Conservation (phyloP, 257 asterid species). For the Plantago elongata region DNA sequence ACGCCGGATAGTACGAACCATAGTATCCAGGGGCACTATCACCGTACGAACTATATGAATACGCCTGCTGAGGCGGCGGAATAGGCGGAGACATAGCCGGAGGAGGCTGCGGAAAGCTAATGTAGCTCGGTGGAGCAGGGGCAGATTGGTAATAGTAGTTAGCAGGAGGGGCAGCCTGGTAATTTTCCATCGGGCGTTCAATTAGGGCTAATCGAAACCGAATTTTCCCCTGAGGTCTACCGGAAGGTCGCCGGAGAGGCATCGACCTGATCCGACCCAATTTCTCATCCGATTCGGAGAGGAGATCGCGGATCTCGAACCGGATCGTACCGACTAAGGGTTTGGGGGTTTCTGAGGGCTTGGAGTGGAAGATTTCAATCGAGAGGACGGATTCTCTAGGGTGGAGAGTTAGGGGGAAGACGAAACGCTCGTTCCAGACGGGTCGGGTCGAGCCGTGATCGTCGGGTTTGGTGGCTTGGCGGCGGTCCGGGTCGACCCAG, state of each 20-base stretch:
- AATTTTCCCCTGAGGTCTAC: constrained; percentile 88
- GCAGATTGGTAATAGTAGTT: constrained; percentile 45
- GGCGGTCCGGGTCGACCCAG: constrained; percentile 84
- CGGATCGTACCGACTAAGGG: constrained; percentile 72
- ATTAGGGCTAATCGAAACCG: constrained; percentile 50
- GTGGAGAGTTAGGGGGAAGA: constrained; percentile 45
- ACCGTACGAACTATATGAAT: constrained; percentile 34
- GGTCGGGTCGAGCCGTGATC: constrained; percentile 65
- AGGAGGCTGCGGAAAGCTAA: constrained; percentile 41
- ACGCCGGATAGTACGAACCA: constrained; percentile 48
- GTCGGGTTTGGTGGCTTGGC: constrained; percentile 78
- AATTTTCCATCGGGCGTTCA: constrained; percentile 50
- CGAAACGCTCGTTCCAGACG: constrained; percentile 83
- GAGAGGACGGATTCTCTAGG: constrained; percentile 52
- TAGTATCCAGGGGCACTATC: constrained; percentile 53
- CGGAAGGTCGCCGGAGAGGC: constrained; percentile 76
- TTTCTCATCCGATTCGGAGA: constrained; percentile 32
- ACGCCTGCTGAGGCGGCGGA: constrained; percentile 34
- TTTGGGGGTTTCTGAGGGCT: constrained; percentile 70
- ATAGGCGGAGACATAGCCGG: constrained; percentile 38
- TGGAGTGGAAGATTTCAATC: constrained; percentile 78
- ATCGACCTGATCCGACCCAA: constrained; percentile 26
- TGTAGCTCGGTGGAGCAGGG: constrained; percentile 44
- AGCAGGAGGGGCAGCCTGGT: constrained; percentile 61
- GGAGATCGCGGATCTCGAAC: constrained; percentile 47